Percentiles rank a stretch among this genome's conserved stretches.
Evolutionary conservation across 108 stramenopile genomes (phyloP).

Genomic region (Cyclotella kingstonii): DNA sequence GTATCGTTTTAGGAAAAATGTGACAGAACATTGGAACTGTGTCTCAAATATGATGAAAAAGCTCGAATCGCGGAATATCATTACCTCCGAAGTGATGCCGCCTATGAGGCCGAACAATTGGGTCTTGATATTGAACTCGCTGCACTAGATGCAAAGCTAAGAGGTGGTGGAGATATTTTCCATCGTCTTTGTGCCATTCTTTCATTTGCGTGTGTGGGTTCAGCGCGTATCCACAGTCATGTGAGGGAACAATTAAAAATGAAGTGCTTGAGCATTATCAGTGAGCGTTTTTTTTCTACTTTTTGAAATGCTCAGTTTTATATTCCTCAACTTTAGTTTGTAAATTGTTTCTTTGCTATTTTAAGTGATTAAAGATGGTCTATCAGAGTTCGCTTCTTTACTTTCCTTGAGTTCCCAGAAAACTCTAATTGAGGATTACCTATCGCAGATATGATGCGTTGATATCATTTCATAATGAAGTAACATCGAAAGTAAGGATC

Average conservation of each 20-base stretch:
- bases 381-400: conserved; percentile 34
- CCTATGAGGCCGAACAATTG: conserved; percentile 51
- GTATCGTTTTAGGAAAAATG: conserved; percentile 48
- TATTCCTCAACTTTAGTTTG: too few species aligned
- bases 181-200: conserved; percentile 70
- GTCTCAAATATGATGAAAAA: conserved; percentile 68
- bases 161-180: conserved; percentile 76
- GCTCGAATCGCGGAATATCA: conserved; percentile 72
- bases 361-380: conserved; percentile 37
- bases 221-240: conserved; percentile 68
- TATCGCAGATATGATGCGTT: conserved; percentile 32
- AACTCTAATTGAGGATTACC: conserved; percentile 40
- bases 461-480: too few species aligned
- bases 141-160: conserved; percentile 69
- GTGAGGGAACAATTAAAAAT: conserved; percentile 55
- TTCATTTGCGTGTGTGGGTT: conserved; percentile 59
- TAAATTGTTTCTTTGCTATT: not conserved
- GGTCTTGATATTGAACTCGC: conserved; percentile 57
- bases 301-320: too few species aligned
- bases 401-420: conserved; percentile 34
- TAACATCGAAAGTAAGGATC: too few species aligned
- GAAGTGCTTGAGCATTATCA: conserved; percentile 65
- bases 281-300: conserved; percentile 9
- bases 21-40: conserved; percentile 73
- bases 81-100: conserved; percentile 60